Base-by-base conservation (phyloP, 208 protist species). In the Acanthamoeba divionensis region DNA sequence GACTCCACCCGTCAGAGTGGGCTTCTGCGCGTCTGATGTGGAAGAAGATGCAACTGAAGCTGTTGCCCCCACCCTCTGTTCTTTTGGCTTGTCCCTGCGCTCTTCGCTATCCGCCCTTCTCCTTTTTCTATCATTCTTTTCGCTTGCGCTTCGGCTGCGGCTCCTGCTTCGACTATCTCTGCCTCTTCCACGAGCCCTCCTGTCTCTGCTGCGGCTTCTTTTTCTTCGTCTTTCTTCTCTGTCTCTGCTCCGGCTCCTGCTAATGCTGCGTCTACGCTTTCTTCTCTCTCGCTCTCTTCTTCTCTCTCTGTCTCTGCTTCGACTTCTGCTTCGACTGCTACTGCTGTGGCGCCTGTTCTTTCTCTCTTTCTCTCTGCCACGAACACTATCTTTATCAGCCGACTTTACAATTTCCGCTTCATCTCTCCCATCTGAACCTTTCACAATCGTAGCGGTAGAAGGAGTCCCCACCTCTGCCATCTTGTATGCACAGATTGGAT, bases 1-100 rank as follows among this genome's bases (percentile, higher is more conserved):
- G 6, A 96, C 93, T 48, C 96, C 96, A 15, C 92, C 92, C 13
- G 75, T 50, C 67, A 87, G 24, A 29, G 47, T 90, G 15, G 45
- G 26, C 45, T 8, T 13, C 50, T 41, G 62, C 65, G 71, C 44
- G 24, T 55, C 52, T 88, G 21, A 21, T 21, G 3, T 5, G 2
- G 67, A 6, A 50, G 67, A 21, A 29, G 67, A 47, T 10, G 67
- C 67, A 15, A 0, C 38, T 36, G 67, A n/a, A 57, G 67, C 60
- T 45, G 71, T 38, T 44, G 47, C 47, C 62, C 36, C 24, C 47
- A 8, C 47, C 65, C 77, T 31, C 33, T 33, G 41, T 12, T 7
- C 4, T 29, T 6, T 18, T 54, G 52, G 26, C 44, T 85, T 85
- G 6, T n/a, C 62, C 29, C 69, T 33, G 21, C n/a, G 13, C 83